Percentiles rank a stretch among this genome's conserved stretches.
Conservation (phyloP, 225 moss, liverwort and hornwort species). For the Climacium dendroides region DNA sequence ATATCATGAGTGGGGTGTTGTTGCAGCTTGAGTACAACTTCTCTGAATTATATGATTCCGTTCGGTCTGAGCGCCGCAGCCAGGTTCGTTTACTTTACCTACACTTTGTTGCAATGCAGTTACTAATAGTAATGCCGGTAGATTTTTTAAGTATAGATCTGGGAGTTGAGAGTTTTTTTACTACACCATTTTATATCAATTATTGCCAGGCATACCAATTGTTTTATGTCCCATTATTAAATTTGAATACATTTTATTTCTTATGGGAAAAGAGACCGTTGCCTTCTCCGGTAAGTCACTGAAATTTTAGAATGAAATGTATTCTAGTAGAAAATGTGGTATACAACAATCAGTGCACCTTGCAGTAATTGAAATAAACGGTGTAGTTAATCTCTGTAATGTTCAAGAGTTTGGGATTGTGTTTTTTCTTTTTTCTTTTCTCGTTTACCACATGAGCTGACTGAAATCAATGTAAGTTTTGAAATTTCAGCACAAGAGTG, state of each 20-base stretch:
- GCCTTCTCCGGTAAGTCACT: neutral
- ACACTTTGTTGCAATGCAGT: neutral
- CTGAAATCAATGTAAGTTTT: neutral
- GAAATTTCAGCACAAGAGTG: conserved; percentile 62
- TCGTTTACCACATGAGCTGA: neutral
- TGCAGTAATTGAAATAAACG: neutral
- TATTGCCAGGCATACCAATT: neutral
- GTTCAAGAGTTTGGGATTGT: neutral
- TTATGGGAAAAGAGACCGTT: too few relatives aligned
- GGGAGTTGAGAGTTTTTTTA: neutral
- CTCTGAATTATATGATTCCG: conserved; percentile 90
- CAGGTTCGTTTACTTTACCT: conserved; percentile 26
- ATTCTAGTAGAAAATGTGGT: neutral
- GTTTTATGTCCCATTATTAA: neutral
- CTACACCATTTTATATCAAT: too few relatives aligned
- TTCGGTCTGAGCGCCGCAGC: conserved; percentile 88
- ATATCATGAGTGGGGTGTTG: neutral
- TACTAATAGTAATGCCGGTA: neutral
- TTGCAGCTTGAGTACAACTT: conserved; percentile 78
- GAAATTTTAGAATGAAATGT: neutral
- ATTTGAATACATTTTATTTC: neutral
- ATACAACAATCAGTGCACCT: neutral
- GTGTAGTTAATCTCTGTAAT: neutral
- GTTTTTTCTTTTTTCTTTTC: neutral
- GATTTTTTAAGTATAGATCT: too few relatives aligned